phyloP scores from a whole-genome alignment of 1,284 basidiomycete genomes.

The Thecaphora frezii region DNA sequence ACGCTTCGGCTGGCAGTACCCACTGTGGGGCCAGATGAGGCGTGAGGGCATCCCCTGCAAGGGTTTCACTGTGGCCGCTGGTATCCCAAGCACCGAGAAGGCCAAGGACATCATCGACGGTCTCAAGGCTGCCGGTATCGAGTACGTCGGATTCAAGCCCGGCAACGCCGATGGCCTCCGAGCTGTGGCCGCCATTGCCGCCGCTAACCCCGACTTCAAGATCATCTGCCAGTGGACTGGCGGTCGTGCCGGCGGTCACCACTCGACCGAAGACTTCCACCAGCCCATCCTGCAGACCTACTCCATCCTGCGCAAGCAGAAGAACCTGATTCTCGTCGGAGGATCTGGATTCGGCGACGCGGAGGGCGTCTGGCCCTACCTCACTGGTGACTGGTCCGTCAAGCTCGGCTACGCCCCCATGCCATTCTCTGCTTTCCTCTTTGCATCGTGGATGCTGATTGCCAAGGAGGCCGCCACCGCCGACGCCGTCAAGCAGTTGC shows the following conservation, averaged over 20 bases:
- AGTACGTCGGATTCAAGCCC: slow-evolving; percentile 95
- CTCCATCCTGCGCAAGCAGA: slow-evolving; percentile 79
- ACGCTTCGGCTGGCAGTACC: slow-evolving; percentile 91
- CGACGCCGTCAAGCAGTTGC: slow-evolving; percentile 90
- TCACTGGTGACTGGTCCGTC: slow-evolving; percentile 92
- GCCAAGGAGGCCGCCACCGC: slow-evolving; percentile 96
- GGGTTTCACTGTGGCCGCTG: slow-evolving; percentile 96
- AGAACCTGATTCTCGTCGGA: slow-evolving; percentile 85
- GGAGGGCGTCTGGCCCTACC: slow-evolving; percentile 94
- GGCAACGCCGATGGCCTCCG: slow-evolving; percentile 95
- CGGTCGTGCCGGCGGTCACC: slow-evolving; percentile 97
- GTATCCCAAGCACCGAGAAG: slow-evolving; percentile 88
- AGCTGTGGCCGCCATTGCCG: slow-evolving; percentile 93
- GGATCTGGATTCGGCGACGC: slow-evolving; percentile 97
- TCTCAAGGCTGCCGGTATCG: slow-evolving; percentile 77
- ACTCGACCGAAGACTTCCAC: slow-evolving; percentile 98
- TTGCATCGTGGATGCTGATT: slow-evolving; percentile 94
- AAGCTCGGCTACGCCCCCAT: slow-evolving; percentile 86
- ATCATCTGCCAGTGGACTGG: slow-evolving; percentile 99
- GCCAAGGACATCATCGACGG: slow-evolving; percentile 86
- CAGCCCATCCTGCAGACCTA: slow-evolving; percentile 92
- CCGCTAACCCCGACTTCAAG: slow-evolving; percentile 92
- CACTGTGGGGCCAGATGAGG: slow-evolving; percentile 95
- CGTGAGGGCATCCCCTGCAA: slow-evolving; percentile 91
- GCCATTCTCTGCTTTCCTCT: slow-evolving; percentile 95